These are phyloP conservation scores for Jaenimonas drosophilae DNA, from an alignment of 208 protist species.

Conservation along the genomic window DNA sequence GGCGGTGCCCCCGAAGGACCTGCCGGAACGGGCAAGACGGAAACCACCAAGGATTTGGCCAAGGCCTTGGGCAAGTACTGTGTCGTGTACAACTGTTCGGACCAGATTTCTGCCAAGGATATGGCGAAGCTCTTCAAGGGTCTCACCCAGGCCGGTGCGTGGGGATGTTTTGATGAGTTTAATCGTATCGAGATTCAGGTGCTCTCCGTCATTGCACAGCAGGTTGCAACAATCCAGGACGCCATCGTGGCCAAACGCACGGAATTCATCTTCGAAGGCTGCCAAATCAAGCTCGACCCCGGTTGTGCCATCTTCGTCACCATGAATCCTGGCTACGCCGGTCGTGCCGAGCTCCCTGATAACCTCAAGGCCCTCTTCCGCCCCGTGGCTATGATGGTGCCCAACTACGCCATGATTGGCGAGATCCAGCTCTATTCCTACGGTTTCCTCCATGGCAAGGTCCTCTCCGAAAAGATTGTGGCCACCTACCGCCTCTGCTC, in stretches of 20 bases:
- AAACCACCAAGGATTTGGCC: conserved; percentile 97
- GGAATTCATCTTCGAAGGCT: conserved; percentile 94
- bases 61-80: conserved; percentile 94
- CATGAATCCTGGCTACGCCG: conserved; percentile 98
- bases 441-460: conserved; percentile 92
- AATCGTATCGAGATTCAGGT: conserved; percentile 97
- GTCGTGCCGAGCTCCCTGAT: conserved; percentile 96
- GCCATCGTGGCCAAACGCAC: conserved; percentile 78
- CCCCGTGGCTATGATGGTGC: conserved; percentile 98
- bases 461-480: conserved; percentile 93
- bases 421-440: conserved; percentile 97
- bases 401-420: conserved; percentile 97
- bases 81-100: conserved; percentile 98
- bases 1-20: conserved; percentile 96
- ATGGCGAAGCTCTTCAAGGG: conserved; percentile 97
- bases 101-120: conserved; percentile 92
- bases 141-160: conserved; percentile 89
- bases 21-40: conserved; percentile 97
- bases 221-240: conserved; percentile 93
- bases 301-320: conserved; percentile 96
- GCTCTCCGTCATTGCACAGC: conserved; percentile 97
- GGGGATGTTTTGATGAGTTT: conserved; percentile 98
- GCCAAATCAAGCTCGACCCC: conserved; percentile 84
- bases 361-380: conserved; percentile 98
- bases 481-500: conserved; percentile 94